These are phyloP conservation scores for Mycena vitilis DNA, from an alignment of 768 basidiomycete genomes.

Conservation along the genomic window DNA sequence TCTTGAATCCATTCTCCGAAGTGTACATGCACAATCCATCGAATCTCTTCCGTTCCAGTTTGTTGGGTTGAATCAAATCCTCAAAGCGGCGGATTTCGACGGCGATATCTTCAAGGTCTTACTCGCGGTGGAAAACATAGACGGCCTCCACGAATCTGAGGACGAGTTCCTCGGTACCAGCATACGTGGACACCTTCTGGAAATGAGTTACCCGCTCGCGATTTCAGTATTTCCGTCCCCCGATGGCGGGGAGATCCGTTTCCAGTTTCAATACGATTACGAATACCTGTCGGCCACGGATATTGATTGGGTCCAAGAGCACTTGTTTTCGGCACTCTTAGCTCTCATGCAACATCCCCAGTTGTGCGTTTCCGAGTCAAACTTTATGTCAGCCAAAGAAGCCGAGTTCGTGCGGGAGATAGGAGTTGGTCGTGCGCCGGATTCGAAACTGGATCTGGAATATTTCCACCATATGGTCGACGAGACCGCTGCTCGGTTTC, in stretches of 20 bases:
- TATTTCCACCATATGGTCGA: constrained; percentile 20
- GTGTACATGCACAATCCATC: constrained; percentile 11
- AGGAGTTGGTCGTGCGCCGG: constrained; percentile 1
- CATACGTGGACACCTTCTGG: constrained; percentile 4
- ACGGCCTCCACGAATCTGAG: constrained; percentile 1
- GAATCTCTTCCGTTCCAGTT: constrained; percentile 15
- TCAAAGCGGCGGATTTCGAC: constrained; percentile 8
- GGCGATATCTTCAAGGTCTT: constrained; percentile 13
- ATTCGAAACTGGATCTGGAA: background rate
- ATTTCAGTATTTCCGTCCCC: constrained; percentile 17
- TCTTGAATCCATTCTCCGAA: constrained; percentile 12
- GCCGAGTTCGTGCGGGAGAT: constrained; percentile 7
- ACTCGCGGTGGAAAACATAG: constrained; percentile 18
- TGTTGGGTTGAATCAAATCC: constrained; percentile 3
- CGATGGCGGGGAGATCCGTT: constrained; percentile 8
- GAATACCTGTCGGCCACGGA: constrained; percentile 7
- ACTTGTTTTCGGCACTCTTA: constrained; percentile 4
- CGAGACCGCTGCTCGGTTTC: background rate
- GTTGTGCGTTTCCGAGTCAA: background rate
- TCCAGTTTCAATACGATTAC: constrained; percentile 18
- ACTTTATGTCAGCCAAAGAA: constrained; percentile 12
- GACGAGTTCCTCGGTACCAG: constrained; percentile 4
- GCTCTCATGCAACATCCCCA: constrained; percentile 10
- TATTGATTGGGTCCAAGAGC: constrained; percentile 12
- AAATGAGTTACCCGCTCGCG: constrained; percentile 14